Evolutionary conservation across 2,329 filamentous ascomycete species (phyloP).

Genomic region (Colletotrichum godetiae): DNA sequence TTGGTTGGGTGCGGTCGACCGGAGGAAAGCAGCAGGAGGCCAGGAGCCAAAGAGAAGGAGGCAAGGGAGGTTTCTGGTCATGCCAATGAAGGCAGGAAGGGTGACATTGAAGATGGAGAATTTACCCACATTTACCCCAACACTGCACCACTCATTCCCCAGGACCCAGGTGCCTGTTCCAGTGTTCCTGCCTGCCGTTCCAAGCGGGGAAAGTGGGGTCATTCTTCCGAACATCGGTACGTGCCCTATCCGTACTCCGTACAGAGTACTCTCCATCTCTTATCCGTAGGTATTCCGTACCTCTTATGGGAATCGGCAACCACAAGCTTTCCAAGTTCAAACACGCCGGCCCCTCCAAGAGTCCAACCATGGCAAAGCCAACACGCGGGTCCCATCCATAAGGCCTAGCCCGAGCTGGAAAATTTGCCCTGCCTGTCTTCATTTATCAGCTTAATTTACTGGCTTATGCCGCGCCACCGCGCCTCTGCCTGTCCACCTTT

Average conservation of each 20-base stretch:
- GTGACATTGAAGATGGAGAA: conserved; percentile 2
- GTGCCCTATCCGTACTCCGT: background rate
- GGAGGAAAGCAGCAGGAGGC: background rate
- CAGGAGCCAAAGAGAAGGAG: background rate
- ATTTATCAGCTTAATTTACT: background rate
- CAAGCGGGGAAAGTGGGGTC: conserved; percentile 5
- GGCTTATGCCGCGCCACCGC: background rate
- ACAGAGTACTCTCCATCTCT: background rate
- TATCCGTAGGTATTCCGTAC: background rate
- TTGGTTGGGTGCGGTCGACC: background rate
- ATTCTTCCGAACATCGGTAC: background rate
- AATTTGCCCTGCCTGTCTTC: background rate
- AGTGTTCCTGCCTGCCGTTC: background rate
- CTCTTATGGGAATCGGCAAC: conserved; percentile 14
- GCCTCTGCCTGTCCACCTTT: background rate
- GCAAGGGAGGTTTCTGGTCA: background rate
- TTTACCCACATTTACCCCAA: background rate
- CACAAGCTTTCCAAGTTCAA: conserved; percentile 24
- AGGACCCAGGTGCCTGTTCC: background rate
- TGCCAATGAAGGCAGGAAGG: background rate
- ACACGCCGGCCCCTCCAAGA: conserved; percentile 14
- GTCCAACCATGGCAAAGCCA: background rate
- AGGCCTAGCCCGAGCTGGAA: background rate
- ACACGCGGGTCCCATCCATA: background rate
- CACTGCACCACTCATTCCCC: background rate